A percentile compares a stretch with the other conserved stretches of the same genome.
phyloP scores from a whole-genome alignment of 768 basidiomycete genomes.

The Boletus insuetus region DNA sequence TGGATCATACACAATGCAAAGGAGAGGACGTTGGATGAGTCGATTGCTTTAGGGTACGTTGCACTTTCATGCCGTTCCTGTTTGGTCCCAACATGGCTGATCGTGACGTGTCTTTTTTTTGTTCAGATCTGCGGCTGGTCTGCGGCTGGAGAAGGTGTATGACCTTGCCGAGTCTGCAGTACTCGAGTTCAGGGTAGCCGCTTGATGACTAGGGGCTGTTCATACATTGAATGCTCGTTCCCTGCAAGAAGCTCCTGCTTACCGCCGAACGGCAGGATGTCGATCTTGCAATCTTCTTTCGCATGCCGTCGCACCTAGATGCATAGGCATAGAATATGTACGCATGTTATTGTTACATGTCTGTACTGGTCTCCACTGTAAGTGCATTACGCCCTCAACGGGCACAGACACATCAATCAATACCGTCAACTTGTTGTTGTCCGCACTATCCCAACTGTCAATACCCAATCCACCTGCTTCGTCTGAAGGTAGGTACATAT shows the following conservation, averaged over 20 bases:
- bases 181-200: slow-evolving; percentile 21
- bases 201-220: slow-evolving; percentile 1
- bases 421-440: no score
- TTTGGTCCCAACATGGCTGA: background rate
- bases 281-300: background rate
- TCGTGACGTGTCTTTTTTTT: background rate
- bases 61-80: no score
- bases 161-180: slow-evolving; percentile 28
- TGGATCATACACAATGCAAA: slow-evolving; percentile 40
- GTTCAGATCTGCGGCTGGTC: slow-evolving; percentile 15
- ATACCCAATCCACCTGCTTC: no score
- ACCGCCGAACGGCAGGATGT: background rate
- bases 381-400: slow-evolving; percentile 8
- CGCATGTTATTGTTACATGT: background rate
- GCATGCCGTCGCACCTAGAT: background rate
- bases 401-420: slow-evolving; percentile 3
- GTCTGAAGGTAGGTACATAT: no score
- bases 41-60: slow-evolving; percentile 33
- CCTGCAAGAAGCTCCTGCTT: background rate
- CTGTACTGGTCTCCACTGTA: background rate
- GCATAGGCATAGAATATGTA: background rate
- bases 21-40: slow-evolving; percentile 43
- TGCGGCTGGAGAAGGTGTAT: slow-evolving; percentile 25
- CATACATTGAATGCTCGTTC: background rate
- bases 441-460: no score